These are phyloP conservation scores for Fusarium annulatum DNA, from an alignment of 2,329 filamentous ascomycete species.

Conservation along the genomic window DNA sequence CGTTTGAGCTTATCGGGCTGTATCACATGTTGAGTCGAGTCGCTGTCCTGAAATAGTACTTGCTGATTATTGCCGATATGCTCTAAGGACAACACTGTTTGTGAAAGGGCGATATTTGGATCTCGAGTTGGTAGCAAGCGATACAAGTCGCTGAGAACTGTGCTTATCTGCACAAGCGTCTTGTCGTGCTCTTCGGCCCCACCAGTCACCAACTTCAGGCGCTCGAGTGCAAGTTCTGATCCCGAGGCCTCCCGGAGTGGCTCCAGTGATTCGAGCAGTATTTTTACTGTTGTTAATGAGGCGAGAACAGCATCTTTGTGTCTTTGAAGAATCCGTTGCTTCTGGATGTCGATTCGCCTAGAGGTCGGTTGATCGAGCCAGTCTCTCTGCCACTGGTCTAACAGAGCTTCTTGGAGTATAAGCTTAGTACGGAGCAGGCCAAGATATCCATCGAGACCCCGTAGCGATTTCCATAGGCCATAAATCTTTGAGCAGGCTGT, in stretches of 20 bases:
- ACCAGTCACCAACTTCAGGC: not conserved
- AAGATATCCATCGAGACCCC: not conserved
- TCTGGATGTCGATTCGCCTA: not conserved
- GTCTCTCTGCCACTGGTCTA: slow-evolving; percentile 9
- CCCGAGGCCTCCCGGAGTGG: not conserved
- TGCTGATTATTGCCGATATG: not conserved
- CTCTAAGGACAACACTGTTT: not conserved
- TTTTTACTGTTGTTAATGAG: not conserved
- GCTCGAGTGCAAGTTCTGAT: not conserved
- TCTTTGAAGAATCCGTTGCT: not conserved
- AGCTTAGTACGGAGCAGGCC: not conserved
- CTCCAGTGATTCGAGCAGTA: not conserved
- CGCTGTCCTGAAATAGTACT: not conserved
- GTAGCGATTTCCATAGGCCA: not conserved
- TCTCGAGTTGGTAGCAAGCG: not conserved
- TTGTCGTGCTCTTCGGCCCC: not conserved
- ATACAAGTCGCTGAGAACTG: not conserved
- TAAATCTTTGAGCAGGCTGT: not conserved
- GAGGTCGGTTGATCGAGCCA: not conserved
- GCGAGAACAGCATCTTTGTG: not conserved
- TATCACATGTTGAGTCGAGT: not conserved
- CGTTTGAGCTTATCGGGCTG: not conserved
- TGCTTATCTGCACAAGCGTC: not conserved
- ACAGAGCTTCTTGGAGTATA: not conserved
- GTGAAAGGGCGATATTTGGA: not conserved